phyloP scores from a whole-genome alignment of 441 rosid species.

The Viola pubescens region DNA sequence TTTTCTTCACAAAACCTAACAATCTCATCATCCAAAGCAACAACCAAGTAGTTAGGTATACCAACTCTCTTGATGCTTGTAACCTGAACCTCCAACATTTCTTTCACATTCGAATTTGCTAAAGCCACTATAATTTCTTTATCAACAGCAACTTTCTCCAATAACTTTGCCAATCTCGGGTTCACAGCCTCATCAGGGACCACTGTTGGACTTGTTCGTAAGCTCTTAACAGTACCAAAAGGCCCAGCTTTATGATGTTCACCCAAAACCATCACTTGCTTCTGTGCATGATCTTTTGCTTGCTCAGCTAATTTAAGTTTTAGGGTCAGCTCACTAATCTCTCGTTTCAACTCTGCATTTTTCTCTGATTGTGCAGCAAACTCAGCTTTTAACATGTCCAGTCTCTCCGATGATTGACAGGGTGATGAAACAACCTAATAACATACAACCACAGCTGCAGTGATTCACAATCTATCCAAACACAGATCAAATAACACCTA shows the following conservation, averaged over 20 bases:
- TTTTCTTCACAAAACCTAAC: conserved; percentile 58
- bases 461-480: neutral
- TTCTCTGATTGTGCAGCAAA: conserved; percentile 50
- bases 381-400: conserved; percentile 54
- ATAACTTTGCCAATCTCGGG: conserved; percentile 63
- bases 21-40: conserved; percentile 68
- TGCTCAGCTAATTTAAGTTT: conserved; percentile 60
- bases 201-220: conserved; percentile 65
- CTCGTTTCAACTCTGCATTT: conserved; percentile 52
- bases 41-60: conserved; percentile 66
- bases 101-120: conserved; percentile 77
- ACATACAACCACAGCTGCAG: neutral
- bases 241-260: conserved; percentile 79
- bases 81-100: conserved; percentile 71
- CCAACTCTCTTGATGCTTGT: conserved; percentile 69
- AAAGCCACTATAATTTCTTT: conserved; percentile 83
- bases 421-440: conserved; percentile 18
- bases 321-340: conserved; percentile 49
- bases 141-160: conserved; percentile 51
- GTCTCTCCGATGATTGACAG: conserved; percentile 56
- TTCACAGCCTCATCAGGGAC: conserved; percentile 63
- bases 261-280: conserved; percentile 63
- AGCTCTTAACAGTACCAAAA: conserved; percentile 81
- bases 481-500: neutral
- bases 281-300: conserved; percentile 59